A percentile compares a stretch with the other conserved stretches of the same genome.
These are phyloP conservation scores for Monosporascus sp. DNA, from an alignment of 2,329 filamentous ascomycete species.

Conservation along the genomic window DNA sequence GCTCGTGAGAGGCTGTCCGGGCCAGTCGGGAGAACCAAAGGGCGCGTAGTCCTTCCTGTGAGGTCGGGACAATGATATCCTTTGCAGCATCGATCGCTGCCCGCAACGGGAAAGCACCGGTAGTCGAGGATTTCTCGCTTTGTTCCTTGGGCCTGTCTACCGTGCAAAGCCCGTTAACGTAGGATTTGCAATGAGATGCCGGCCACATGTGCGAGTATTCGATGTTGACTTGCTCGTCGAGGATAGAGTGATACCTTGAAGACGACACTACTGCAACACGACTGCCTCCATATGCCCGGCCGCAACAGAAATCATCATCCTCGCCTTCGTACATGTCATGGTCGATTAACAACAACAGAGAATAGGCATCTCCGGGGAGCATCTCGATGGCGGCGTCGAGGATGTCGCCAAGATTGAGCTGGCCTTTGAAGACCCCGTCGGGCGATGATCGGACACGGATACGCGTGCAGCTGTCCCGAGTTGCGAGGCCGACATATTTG, in stretches of 20 bases:
- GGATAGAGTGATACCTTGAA: slow-evolving; percentile 54
- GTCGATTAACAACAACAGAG: slow-evolving; percentile 50
- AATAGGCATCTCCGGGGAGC: slow-evolving; percentile 53
- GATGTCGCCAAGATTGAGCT: slow-evolving; percentile 57
- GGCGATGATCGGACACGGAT: slow-evolving; percentile 46
- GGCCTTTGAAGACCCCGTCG: slow-evolving; percentile 40
- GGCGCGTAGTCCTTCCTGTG: slow-evolving; percentile 24
- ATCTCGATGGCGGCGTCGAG: slow-evolving; percentile 50
- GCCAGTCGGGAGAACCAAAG: slow-evolving; percentile 55
- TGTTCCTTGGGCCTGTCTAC: background rate
- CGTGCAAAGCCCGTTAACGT: slow-evolving; percentile 36
- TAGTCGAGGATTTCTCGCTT: background rate
- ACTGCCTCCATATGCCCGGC: slow-evolving; percentile 59
- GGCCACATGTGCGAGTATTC: slow-evolving; percentile 58
- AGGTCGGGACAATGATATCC: slow-evolving; percentile 12
- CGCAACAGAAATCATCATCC: slow-evolving; percentile 63
- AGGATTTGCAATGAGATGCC: slow-evolving; percentile 52
- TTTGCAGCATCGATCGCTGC: slow-evolving; percentile 28
- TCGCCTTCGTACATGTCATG: slow-evolving; percentile 63
- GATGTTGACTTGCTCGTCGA: slow-evolving; percentile 34
- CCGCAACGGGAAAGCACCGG: slow-evolving; percentile 16
- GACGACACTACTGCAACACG: slow-evolving; percentile 57
- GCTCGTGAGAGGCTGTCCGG: slow-evolving; percentile 57
- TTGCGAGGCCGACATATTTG: slow-evolving; percentile 41
- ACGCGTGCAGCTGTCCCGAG: slow-evolving; percentile 33